Evolutionary conservation across 1,284 basidiomycete genomes (phyloP).

Genomic region (Heterobasidion occidentale): DNA sequence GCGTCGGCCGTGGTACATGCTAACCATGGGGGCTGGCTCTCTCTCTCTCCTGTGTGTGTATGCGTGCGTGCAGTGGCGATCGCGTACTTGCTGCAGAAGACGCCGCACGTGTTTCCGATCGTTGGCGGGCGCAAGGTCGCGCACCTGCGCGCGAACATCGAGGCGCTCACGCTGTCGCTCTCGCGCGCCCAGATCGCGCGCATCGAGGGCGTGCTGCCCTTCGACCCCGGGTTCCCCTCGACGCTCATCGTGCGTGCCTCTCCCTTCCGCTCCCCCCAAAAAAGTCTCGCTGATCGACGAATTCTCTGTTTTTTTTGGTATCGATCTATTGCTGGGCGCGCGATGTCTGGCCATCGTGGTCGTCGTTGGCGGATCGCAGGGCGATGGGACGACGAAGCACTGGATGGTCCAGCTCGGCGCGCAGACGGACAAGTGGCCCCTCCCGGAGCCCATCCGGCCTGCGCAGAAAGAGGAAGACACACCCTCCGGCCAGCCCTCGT

Average conservation of each 20-base stretch:
- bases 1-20: background rate
- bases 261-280: background rate
- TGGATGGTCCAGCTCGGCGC: background rate
- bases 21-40: background rate
- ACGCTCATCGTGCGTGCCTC: background rate
- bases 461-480: too few species aligned
- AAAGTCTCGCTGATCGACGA: too few species aligned
- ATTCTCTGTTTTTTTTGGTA: background rate
- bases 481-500: too few species aligned
- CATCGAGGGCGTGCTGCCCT: slow-evolving; percentile 3
- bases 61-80: slow-evolving; percentile 6
- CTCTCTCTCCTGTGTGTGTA: background rate
- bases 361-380: background rate
- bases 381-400: background rate
- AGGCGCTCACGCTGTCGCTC: slow-evolving; percentile 21
- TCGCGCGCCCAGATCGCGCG: slow-evolving; percentile 19
- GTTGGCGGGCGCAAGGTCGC: slow-evolving; percentile 25
- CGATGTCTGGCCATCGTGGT: background rate
- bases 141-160: slow-evolving; percentile 24
- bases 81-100: slow-evolving; percentile 16
- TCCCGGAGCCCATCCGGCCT: background rate
- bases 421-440: background rate
- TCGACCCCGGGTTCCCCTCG: slow-evolving; percentile 4
- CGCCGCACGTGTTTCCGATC: slow-evolving; percentile 22
- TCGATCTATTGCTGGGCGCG: background rate